A percentile compares a stretch with the other conserved stretches of the same genome.
Conservation (phyloP, 2,329 filamentous ascomycete genomes). For the Macrophomina tecta region DNA sequence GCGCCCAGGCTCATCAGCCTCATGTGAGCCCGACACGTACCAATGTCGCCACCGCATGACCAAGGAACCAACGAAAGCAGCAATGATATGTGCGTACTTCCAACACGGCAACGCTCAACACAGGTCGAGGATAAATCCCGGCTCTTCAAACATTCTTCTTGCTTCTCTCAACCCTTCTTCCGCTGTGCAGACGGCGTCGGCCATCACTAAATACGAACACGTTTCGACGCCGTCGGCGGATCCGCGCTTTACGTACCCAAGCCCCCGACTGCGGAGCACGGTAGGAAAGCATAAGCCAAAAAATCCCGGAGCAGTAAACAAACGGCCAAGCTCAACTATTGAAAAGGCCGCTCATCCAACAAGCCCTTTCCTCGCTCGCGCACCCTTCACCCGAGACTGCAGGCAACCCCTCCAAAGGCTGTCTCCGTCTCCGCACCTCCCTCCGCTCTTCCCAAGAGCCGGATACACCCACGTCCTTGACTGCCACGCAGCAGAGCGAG, state of each 20-base stretch:
- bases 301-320: too few species aligned
- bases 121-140: neutral
- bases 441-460: neutral
- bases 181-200: neutral
- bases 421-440: too few species aligned
- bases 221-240: neutral
- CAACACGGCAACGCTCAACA: neutral
- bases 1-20: conserved; percentile 2
- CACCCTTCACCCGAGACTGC: too few species aligned
- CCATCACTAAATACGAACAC: conserved; percentile 7
- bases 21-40: neutral
- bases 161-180: neutral
- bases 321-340: too few species aligned
- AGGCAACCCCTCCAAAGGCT: too few species aligned
- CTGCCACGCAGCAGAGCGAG: neutral
- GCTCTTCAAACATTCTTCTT: neutral
- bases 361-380: too few species aligned
- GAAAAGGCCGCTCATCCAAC: too few species aligned
- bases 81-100: neutral
- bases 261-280: neutral
- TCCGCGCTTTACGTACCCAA: neutral
- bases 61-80: neutral
- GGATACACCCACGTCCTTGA: neutral
- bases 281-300: too few species aligned
- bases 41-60: neutral